Conservation (phyloP, 2,329 filamentous ascomycete species). For the Aspergillus sp. region DNA sequence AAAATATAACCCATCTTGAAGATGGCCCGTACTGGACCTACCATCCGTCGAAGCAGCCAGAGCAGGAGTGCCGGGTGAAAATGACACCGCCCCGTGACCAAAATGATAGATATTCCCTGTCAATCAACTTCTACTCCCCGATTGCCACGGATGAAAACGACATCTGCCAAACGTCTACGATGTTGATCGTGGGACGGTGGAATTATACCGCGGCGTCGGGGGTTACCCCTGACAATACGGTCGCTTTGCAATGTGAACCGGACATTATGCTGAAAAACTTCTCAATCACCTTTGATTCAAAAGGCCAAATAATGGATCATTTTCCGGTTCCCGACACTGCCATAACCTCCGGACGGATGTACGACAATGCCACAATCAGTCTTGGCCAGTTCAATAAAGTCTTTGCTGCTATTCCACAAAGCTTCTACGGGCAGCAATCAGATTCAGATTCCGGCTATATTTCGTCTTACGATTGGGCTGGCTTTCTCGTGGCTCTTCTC, state of each 20-base stretch:
- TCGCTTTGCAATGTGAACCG: constrained; percentile 35
- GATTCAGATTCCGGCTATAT: constrained; percentile 25
- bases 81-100: constrained; percentile 26
- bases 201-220: constrained; percentile 27
- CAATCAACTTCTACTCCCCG: constrained; percentile 36
- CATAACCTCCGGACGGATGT: constrained; percentile 28
- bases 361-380: constrained; percentile 33
- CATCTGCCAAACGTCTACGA: constrained; percentile 32
- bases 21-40: constrained; percentile 28
- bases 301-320: constrained; percentile 27
- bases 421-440: constrained; percentile 28
- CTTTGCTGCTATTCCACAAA: constrained; percentile 35
- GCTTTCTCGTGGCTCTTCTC: constrained; percentile 33
- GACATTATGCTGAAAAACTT: constrained; percentile 23
- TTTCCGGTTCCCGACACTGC: constrained; percentile 17
- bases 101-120: constrained; percentile 27
- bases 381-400: constrained; percentile 38
- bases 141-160: constrained; percentile 20
- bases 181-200: constrained; percentile 34
- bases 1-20: constrained; percentile 16
- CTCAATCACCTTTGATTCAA: constrained; percentile 28
- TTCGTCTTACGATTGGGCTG: constrained; percentile 36
- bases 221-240: constrained; percentile 27
- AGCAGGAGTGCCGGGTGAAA: constrained; percentile 25
- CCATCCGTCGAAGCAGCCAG: constrained; percentile 21